Percentiles rank a stretch among this genome's conserved stretches.
phyloP scores from a whole-genome alignment of 2,329 filamentous ascomycete species.

The Hypoxylon sp. region DNA sequence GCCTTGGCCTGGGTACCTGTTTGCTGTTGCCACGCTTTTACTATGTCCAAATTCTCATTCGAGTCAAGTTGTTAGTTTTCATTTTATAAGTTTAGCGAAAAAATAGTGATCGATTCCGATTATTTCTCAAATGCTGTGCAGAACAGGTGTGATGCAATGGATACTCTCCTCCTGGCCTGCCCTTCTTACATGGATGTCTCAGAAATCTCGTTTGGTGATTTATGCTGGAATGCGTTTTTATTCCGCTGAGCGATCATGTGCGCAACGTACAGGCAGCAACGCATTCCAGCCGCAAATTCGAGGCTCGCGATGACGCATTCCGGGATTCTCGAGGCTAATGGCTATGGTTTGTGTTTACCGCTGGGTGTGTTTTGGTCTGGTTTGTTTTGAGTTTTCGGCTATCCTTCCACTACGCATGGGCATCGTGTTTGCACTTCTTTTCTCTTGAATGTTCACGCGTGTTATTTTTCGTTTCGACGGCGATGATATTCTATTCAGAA shows the following conservation, averaged over 20 bases:
- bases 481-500: neutral
- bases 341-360: constrained; percentile 21
- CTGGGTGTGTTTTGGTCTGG: constrained; percentile 16
- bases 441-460: neutral
- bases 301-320: constrained; percentile 36
- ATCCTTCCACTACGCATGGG: neutral
- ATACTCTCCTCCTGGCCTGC: neutral
- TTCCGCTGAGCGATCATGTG: constrained; percentile 1
- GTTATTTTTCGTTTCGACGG: neutral
- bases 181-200: constrained; percentile 12
- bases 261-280: constrained; percentile 22
- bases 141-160: neutral
- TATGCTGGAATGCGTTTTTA: constrained; percentile 35
- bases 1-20: neutral
- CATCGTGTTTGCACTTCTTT: constrained; percentile 4
- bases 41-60: neutral
- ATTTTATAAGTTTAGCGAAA: neutral
- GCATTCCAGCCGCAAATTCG: constrained; percentile 32
- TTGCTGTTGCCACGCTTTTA: neutral
- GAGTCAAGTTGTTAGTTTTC: neutral
- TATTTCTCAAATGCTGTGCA: neutral
- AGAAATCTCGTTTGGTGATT: constrained; percentile 21
- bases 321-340: constrained; percentile 14
- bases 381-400: neutral
- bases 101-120: neutral